Evolutionary conservation across 495 filamentous ascomycete species (phyloP).

Genomic region (Penicillium taxi): DNA sequence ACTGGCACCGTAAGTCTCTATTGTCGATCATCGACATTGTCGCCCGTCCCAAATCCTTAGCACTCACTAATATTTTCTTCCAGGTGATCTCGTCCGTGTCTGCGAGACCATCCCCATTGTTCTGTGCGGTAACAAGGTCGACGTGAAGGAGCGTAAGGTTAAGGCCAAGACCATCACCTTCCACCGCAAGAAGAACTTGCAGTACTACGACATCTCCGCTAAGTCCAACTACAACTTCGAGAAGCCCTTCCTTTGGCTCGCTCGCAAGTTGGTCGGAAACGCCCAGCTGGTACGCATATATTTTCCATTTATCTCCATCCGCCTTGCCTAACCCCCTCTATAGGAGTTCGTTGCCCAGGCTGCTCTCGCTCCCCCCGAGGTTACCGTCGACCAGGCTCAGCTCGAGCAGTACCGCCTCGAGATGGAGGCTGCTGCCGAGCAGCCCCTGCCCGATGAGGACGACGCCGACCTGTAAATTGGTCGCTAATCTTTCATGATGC

Average conservation of each 20-base stretch:
- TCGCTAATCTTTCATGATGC: slow-evolving; percentile 9
- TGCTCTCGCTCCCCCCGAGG: slow-evolving; percentile 89
- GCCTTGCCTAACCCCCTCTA: slow-evolving; percentile 3
- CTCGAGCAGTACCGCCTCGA: slow-evolving; percentile 77
- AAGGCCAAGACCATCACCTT: slow-evolving; percentile 99
- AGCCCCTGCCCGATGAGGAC: slow-evolving; percentile 94
- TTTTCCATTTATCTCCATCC: background rate
- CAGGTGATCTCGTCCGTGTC: slow-evolving; percentile 97
- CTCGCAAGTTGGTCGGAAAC: slow-evolving; percentile 96
- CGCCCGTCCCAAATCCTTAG: too few species aligned
- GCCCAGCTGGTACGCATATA: slow-evolving; percentile 61
- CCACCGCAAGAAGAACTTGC: slow-evolving; percentile 99
- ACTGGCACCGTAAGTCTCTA: slow-evolving; percentile 94
- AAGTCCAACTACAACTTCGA: slow-evolving; percentile 99
- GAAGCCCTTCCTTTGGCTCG: slow-evolving; percentile 99
- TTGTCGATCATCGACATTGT: too few species aligned
- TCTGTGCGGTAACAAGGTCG: slow-evolving; percentile 98
- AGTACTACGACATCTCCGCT: slow-evolving; percentile 99
- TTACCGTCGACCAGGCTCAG: slow-evolving; percentile 73
- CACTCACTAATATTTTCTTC: slow-evolving; percentile 6
- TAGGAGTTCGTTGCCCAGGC: slow-evolving; percentile 96
- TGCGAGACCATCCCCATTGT: slow-evolving; percentile 99
- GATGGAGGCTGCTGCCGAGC: slow-evolving; percentile 71
- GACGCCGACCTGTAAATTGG: slow-evolving; percentile 62
- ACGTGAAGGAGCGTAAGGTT: slow-evolving; percentile 99